These are phyloP conservation scores for Suillus cothurnatus DNA, from an alignment of 768 basidiomycete species.

Conservation along the genomic window DNA sequence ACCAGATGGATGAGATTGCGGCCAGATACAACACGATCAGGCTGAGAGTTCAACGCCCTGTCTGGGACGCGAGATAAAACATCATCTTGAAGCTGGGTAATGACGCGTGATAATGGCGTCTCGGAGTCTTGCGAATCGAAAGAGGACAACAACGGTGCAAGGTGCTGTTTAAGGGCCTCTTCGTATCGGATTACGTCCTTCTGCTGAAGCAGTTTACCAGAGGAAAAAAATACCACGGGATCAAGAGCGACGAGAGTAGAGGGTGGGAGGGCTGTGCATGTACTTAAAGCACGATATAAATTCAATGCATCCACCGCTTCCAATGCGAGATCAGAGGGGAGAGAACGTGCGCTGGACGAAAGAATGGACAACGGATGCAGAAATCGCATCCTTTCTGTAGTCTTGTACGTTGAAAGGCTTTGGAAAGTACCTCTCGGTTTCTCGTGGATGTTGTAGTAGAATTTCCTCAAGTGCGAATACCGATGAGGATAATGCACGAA, in stretches of 20 bases:
- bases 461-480: slow-evolving; percentile 76
- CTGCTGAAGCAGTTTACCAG: slow-evolving; percentile 48
- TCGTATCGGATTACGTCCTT: slow-evolving; percentile 66
- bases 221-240: slow-evolving; percentile 49
- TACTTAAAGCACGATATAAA: slow-evolving; percentile 49
- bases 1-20: slow-evolving; percentile 53
- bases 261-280: slow-evolving; percentile 25
- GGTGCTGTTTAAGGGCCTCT: slow-evolving; percentile 45
- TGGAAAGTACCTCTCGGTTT: slow-evolving; percentile 29
- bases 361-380: slow-evolving; percentile 66
- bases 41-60: slow-evolving; percentile 34
- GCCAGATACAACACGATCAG: slow-evolving; percentile 34
- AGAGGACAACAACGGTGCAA: slow-evolving; percentile 40
- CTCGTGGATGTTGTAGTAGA: slow-evolving; percentile 46
- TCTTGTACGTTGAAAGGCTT: slow-evolving; percentile 38
- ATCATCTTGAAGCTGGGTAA: slow-evolving; percentile 43
- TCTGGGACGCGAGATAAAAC: slow-evolving; percentile 27
- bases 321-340: slow-evolving; percentile 66
- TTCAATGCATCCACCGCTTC: slow-evolving; percentile 60
- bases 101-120: slow-evolving; percentile 41
- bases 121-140: slow-evolving; percentile 36
- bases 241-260: slow-evolving; percentile 33
- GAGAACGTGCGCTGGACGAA: slow-evolving; percentile 47
- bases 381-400: slow-evolving; percentile 48
- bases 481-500: slow-evolving; percentile 68